phyloP scores from a whole-genome alignment of 106 monocot species.

The Apostasia shenzhenica region DNA sequence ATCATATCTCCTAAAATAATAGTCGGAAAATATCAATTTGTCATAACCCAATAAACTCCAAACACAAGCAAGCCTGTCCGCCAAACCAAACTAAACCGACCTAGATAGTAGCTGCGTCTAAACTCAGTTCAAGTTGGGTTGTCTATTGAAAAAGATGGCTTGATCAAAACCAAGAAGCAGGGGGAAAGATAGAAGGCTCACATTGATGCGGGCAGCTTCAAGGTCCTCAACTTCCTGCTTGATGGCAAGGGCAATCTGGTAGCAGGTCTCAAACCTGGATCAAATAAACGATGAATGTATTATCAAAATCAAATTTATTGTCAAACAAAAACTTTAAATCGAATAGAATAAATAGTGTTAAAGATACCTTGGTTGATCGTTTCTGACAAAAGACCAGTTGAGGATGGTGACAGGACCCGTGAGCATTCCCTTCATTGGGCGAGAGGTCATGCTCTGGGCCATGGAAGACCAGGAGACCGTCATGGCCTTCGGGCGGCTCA shows the following conservation, averaged over 20 bases:
- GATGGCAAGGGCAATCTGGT: slow-evolving; percentile 27
- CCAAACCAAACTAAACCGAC: no score
- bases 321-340: background rate
- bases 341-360: background rate
- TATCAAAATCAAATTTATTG: no score
- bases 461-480: slow-evolving; percentile 26
- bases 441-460: slow-evolving; percentile 25
- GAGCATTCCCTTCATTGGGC: slow-evolving; percentile 31
- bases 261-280: slow-evolving; percentile 24
- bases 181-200: slow-evolving; percentile 1
- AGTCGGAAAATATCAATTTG: no score
- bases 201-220: slow-evolving; percentile 23
- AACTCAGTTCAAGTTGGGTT: no score
- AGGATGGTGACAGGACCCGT: slow-evolving; percentile 28
- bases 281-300: no score
- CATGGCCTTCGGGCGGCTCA: slow-evolving; percentile 29
- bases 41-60: no score
- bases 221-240: slow-evolving; percentile 28
- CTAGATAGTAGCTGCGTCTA: no score
- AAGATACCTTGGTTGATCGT: slow-evolving; percentile 18
- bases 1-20: no score
- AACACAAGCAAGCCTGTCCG: no score
- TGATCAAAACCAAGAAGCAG: background rate
- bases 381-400: slow-evolving; percentile 28
- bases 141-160: background rate